These are phyloP conservation scores for Eucalyptus tenuipes DNA, from an alignment of 345 rosid genomes.

Conservation along the genomic window DNA sequence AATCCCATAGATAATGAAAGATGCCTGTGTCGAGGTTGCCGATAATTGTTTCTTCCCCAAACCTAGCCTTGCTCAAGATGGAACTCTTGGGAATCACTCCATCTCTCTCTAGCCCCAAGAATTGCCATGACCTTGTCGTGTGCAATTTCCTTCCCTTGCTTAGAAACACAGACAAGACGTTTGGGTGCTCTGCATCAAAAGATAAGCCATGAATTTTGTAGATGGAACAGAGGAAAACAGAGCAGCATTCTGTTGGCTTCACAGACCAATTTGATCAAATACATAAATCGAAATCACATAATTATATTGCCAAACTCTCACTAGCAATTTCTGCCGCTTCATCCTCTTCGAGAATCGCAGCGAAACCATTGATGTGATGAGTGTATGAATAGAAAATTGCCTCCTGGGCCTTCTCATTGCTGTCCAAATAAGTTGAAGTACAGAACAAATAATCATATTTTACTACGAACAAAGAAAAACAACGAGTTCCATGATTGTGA, in stretches of 20 bases:
- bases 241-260: neutral
- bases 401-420: constrained; percentile 32
- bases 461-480: neutral
- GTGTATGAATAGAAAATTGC: constrained; percentile 52
- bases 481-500: neutral
- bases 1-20: neutral
- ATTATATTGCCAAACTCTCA: neutral
- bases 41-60: constrained; percentile 20
- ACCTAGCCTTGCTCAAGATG: constrained; percentile 15
- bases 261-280: neutral
- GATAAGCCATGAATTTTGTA: neutral
- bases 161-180: constrained; percentile 14
- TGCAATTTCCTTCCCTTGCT: constrained; percentile 9
- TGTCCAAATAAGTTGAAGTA: neutral
- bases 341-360: constrained; percentile 44
- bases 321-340: constrained; percentile 48
- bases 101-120: constrained; percentile 9
- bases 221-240: neutral
- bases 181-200: constrained; percentile 9
- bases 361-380: constrained; percentile 53
- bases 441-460: neutral
- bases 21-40: constrained; percentile 28
- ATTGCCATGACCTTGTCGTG: constrained; percentile 22
- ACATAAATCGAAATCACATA: neutral
- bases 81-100: neutral